These are phyloP conservation scores for Arthromyces matolae DNA, from an alignment of 768 basidiomycete species.

Conservation along the genomic window DNA sequence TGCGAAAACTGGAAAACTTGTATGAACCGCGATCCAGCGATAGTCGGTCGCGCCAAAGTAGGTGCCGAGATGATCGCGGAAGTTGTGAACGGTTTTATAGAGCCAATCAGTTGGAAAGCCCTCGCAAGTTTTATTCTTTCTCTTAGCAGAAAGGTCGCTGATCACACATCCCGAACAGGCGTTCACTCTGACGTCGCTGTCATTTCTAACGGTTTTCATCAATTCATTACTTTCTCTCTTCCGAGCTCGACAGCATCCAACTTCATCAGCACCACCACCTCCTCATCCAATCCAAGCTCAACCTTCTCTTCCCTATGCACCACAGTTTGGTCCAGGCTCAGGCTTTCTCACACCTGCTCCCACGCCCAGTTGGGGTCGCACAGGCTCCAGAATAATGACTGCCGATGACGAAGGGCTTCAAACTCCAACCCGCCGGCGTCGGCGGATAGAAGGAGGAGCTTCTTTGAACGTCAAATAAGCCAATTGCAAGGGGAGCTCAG, in stretches of 20 bases:
- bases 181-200: slow-evolving; percentile 71
- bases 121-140: slow-evolving; percentile 51
- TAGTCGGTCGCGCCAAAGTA: slow-evolving; percentile 84
- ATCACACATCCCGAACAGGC: slow-evolving; percentile 36
- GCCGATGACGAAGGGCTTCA: slow-evolving; percentile 39
- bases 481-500: background rate
- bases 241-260: slow-evolving; percentile 59
- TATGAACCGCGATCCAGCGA: slow-evolving; percentile 91
- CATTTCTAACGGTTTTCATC: slow-evolving; percentile 76
- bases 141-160: slow-evolving; percentile 3
- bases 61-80: slow-evolving; percentile 95
- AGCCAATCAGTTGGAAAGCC: slow-evolving; percentile 97
- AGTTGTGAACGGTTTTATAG: slow-evolving; percentile 94
- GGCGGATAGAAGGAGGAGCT: slow-evolving; percentile 49
- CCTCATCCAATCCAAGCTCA: slow-evolving; percentile 26
- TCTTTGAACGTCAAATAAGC: slow-evolving; percentile 51
- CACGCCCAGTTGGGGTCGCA: slow-evolving; percentile 43
- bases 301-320: slow-evolving; percentile 36
- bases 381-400: slow-evolving; percentile 33
- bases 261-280: slow-evolving; percentile 27
- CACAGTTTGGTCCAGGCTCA: slow-evolving; percentile 36
- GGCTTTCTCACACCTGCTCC: slow-evolving; percentile 50
- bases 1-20: slow-evolving; percentile 91
- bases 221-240: slow-evolving; percentile 78
- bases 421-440: slow-evolving; percentile 47